Evolutionary conservation across 768 basidiomycete species (phyloP).

Genomic region (Leccinum obscurum): DNA sequence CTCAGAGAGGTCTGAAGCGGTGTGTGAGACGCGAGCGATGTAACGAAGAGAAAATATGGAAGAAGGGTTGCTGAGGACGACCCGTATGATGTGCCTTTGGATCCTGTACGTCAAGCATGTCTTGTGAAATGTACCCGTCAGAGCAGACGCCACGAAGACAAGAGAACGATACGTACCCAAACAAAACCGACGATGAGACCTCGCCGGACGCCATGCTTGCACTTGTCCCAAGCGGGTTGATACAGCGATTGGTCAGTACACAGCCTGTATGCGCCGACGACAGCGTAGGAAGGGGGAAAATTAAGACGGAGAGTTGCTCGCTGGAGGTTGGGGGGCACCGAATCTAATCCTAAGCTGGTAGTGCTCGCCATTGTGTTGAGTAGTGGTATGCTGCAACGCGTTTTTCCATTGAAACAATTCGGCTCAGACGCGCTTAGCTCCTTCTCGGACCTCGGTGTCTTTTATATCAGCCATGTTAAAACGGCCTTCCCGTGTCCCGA

Average conservation of each 20-base stretch:
- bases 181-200: slow-evolving; percentile 66
- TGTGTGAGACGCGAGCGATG: slow-evolving; percentile 28
- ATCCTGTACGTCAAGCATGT: slow-evolving; percentile 66
- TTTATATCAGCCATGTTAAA: neutral
- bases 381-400: no score
- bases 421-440: no score
- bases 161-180: slow-evolving; percentile 52
- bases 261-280: slow-evolving; percentile 84
- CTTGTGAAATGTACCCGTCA: slow-evolving; percentile 36
- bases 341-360: slow-evolving; percentile 16
- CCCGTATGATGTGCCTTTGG: slow-evolving; percentile 64
- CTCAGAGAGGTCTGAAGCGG: slow-evolving; percentile 32
- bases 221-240: slow-evolving; percentile 82
- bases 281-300: slow-evolving; percentile 79
- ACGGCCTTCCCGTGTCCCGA: neutral
- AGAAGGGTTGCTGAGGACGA: slow-evolving; percentile 25
- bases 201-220: slow-evolving; percentile 70
- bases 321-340: slow-evolving; percentile 45
- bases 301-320: slow-evolving; percentile 62
- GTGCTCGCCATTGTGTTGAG: neutral
- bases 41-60: slow-evolving; percentile 29
- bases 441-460: slow-evolving; percentile 3
- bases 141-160: neutral
- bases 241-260: slow-evolving; percentile 70
- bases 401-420: no score